Base-by-base conservation (phyloP, 2,329 filamentous ascomycete species). In the Neofusicoccum cordaticola region DNA sequence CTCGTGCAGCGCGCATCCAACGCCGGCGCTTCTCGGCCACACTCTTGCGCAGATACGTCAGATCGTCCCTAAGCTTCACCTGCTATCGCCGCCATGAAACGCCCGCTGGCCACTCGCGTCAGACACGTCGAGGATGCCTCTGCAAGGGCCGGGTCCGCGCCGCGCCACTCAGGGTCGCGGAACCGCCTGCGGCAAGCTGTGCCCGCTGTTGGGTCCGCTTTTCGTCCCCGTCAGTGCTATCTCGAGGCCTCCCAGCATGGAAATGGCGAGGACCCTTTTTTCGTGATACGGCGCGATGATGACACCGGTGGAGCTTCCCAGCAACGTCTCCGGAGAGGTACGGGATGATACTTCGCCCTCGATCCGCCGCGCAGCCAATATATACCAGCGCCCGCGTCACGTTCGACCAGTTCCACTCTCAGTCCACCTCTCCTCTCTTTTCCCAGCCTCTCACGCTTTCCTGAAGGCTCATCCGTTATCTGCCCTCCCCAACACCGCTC, bases 221-320 rank as follows among this genome's bases (percentile, higher is more conserved):
- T 65, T 65, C 61, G 48, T 63, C 15, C 48, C 50, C 48, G 61
- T 45, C 50, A n/a, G 12, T 50, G 53, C 63, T 65, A 51, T 52
- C 63, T 50, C 47, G 47, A 65, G 50, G 61, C 61, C 61, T 45
- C 50, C 50, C 48, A 17, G 39, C 47, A 44, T 44, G 22, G 53
- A 45, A 58, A 31, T 45, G 42, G 56, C 53, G 45, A 61, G 53
- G 53, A 60, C 63, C 63, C 63, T 65, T 65, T 52, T 52, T 52
- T 61, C 50, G 63, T 61, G 63, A 61, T 65, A 60, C 63, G 63
- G 57, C 48, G 48, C 53, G 53, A 67, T 67, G 66, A 67, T 67
- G 66, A 56, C 61, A 63, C 51, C 64, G 42, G 66, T 68, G 66
- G 66, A 66, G 62, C 62, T 64, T 56, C 35, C 47, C 37, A 12